These are phyloP conservation scores for Exserohilum rostratum DNA, from an alignment of 2,329 filamentous ascomycete species.

Conservation along the genomic window DNA sequence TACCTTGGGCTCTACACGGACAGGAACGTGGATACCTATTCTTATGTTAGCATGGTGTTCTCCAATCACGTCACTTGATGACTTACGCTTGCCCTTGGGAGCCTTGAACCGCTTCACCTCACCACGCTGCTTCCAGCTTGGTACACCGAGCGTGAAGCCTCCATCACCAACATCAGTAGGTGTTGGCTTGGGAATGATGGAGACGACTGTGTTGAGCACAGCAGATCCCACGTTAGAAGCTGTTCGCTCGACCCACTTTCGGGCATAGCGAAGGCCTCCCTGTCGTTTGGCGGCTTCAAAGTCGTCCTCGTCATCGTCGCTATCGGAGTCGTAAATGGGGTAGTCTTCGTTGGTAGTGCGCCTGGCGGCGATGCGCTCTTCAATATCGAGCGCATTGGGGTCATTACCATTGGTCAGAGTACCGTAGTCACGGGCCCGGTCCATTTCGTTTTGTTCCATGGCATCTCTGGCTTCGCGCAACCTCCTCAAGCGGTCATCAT, in stretches of 20 bases:
- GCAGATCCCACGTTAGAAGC: constrained; percentile 54
- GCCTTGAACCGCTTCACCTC: constrained; percentile 66
- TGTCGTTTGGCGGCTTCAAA: constrained; percentile 78
- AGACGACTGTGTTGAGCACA: constrained; percentile 31
- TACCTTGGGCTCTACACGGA: constrained; percentile 96
- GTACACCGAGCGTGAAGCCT: constrained; percentile 53
- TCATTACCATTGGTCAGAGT: constrained; percentile 47
- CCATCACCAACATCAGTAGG: constrained; percentile 52
- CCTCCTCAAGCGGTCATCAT: constrained; percentile 54
- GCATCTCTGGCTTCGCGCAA: constrained; percentile 59
- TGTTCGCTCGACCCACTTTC: constrained; percentile 58
- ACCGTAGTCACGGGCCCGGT: constrained; percentile 56
- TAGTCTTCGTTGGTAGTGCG: constrained; percentile 71
- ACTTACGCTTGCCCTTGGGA: constrained; percentile 71
- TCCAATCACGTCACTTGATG: neutral
- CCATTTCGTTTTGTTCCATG: constrained; percentile 58
- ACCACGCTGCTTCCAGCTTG: constrained; percentile 47
- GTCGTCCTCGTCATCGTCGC: constrained; percentile 76
- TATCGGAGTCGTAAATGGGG: constrained; percentile 88
- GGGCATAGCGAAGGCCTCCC: constrained; percentile 78
- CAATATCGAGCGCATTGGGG: constrained; percentile 68
- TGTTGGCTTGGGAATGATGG: constrained; percentile 48
- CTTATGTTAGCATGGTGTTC: constrained; percentile 10
- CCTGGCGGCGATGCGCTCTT: constrained; percentile 77
- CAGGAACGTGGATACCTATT: constrained; percentile 85